These are phyloP conservation scores for Vachellia collinsii DNA, from an alignment of 306 rosid species.

Conservation along the genomic window DNA sequence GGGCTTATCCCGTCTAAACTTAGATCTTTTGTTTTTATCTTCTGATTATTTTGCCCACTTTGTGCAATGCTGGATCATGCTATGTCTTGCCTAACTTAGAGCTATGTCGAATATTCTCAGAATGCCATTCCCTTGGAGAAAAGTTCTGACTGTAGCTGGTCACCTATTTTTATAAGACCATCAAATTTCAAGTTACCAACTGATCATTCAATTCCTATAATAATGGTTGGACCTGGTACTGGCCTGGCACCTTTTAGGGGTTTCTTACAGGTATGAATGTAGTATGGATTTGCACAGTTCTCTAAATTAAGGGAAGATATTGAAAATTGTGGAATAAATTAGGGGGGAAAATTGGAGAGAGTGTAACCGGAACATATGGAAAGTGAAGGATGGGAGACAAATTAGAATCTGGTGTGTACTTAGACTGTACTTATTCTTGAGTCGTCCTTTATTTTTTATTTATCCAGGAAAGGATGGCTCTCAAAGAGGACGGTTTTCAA, in stretches of 20 bases:
- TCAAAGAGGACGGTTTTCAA: conserved; percentile 70
- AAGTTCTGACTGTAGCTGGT: conserved; percentile 81
- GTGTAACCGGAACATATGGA: neutral
- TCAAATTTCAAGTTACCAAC: conserved; percentile 92
- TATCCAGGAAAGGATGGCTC: conserved; percentile 83
- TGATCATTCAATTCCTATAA: conserved; percentile 71
- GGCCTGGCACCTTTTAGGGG: conserved; percentile 99
- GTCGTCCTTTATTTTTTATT: conserved; percentile 33
- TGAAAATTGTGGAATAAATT: conserved; percentile 4
- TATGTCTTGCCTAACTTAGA: conserved; percentile 39
- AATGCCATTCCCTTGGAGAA: conserved; percentile 72
- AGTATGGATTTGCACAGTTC: conserved; percentile 22
- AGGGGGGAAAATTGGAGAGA: conserved; percentile 1
- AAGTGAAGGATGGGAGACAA: conserved; percentile 8
- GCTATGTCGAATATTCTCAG: conserved; percentile 51
- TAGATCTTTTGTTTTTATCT: conserved; percentile 2
- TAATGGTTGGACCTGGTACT: conserved; percentile 99
- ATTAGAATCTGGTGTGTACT: neutral
- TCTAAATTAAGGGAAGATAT: neutral
- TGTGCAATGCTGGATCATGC: conserved; percentile 31
- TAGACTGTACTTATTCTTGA: conserved; percentile 22
- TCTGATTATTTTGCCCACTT: conserved; percentile 13
- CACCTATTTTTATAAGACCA: conserved; percentile 88
- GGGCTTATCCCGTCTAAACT: conserved; percentile 15
- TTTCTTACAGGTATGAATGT: conserved; percentile 78